A percentile compares a stretch with the other conserved stretches of the same genome.
These are phyloP conservation scores for Geotrichum siamense DNA, from an alignment of 1,139 yeast species.

Conservation along the genomic window DNA sequence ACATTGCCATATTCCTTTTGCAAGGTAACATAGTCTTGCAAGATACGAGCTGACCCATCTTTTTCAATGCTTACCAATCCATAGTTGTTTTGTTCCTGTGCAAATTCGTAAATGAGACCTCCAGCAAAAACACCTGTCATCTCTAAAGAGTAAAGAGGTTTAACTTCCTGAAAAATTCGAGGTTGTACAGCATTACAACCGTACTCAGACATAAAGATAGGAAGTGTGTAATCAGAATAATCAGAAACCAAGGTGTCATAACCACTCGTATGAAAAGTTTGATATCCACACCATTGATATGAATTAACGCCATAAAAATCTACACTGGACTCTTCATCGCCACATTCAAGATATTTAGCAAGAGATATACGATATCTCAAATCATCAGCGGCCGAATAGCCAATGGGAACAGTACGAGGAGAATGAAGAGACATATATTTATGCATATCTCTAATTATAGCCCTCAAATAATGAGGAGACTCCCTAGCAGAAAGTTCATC, in stretches of 20 bases:
- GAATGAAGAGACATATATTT: conserved; percentile 62
- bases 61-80: conserved; percentile 56
- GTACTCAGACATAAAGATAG: conserved; percentile 85
- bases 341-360: conserved; percentile 77
- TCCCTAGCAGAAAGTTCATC: conserved; percentile 59
- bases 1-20: conserved; percentile 42
- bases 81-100: conserved; percentile 60
- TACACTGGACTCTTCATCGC: conserved; percentile 51
- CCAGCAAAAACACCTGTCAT: conserved; percentile 56
- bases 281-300: conserved; percentile 78
- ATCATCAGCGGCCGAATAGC: conserved; percentile 90
- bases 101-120: conserved; percentile 71
- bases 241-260: conserved; percentile 53
- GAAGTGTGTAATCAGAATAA: conserved; percentile 60
- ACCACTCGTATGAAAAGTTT: conserved; percentile 60
- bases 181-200: conserved; percentile 50
- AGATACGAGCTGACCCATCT: conserved; percentile 39
- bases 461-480: conserved; percentile 68
- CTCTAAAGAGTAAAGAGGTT: conserved; percentile 43
- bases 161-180: conserved; percentile 61
- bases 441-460: conserved; percentile 87
- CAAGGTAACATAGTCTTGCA: conserved; percentile 52
- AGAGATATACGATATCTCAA: conserved; percentile 61
- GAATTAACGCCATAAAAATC: conserved; percentile 91
- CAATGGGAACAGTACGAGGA: conserved; percentile 77